Evolutionary conservation across 768 basidiomycete genomes (phyloP).

Genomic region (Mycena vulgaris): DNA sequence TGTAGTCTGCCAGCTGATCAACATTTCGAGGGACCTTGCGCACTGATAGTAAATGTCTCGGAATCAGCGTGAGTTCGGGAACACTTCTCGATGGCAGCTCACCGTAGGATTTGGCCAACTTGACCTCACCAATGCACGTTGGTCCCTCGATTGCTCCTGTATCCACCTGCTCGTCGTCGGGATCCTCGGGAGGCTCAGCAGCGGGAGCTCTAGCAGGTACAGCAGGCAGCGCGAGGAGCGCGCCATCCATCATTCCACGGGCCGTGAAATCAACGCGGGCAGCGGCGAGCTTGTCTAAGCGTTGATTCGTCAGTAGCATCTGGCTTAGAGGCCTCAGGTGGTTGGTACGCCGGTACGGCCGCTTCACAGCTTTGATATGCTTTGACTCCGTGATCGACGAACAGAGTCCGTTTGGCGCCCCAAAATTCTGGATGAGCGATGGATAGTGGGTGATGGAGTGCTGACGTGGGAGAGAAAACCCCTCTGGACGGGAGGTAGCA

Average conservation of each 20-base stretch:
- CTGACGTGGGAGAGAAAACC: constrained; percentile 43
- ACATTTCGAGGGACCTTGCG: constrained; percentile 4
- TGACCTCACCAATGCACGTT: not conserved
- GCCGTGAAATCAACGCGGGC: constrained; percentile 17
- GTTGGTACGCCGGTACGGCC: constrained; percentile 42
- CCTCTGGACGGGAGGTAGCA: constrained; percentile 23
- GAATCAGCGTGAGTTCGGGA: not conserved
- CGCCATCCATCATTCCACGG: too few species aligned
- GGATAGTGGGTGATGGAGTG: constrained; percentile 40
- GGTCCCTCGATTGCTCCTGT: not conserved
- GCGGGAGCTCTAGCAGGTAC: too few species aligned
- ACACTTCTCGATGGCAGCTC: too few species aligned
- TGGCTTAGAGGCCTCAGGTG: constrained; percentile 39
- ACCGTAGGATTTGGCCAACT: not conserved
- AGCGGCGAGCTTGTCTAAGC: constrained; percentile 32
- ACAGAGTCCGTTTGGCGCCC: constrained; percentile 38
- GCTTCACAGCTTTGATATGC: constrained; percentile 27
- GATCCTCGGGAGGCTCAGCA: too few species aligned
- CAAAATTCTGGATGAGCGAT: constrained; percentile 31
- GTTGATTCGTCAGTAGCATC: constrained; percentile 41
- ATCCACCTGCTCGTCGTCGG: not conserved
- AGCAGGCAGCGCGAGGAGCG: too few species aligned
- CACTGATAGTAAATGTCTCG: not conserved
- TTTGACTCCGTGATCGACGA: constrained; percentile 40
- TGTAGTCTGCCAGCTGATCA: not conserved